Conservation (phyloP, 2,329 filamentous ascomycete genomes). For the Chaetomium strumarium region DNA sequence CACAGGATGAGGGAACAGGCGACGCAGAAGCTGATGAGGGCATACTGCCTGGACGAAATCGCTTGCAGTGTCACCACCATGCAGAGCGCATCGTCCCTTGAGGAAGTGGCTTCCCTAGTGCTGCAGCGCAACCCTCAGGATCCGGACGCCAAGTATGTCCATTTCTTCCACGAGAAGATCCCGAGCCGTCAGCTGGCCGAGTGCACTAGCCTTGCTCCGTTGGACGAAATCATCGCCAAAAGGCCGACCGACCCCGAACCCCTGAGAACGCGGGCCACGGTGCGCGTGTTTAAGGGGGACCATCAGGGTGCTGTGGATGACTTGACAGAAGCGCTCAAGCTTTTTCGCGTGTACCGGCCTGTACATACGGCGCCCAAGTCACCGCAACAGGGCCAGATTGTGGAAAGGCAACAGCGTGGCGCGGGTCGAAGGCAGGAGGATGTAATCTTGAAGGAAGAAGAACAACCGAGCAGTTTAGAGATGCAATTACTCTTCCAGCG, state of each 20-base stretch:
- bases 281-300: constrained; percentile 70
- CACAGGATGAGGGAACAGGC: constrained; percentile 77
- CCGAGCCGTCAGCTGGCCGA: constrained; percentile 67
- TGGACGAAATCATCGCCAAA: constrained; percentile 62
- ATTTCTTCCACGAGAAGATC: constrained; percentile 90
- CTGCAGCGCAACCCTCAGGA: constrained; percentile 63
- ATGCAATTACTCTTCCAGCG: constrained; percentile 72
- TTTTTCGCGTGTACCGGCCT: constrained; percentile 47
- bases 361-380: constrained; percentile 40
- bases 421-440: constrained; percentile 30
- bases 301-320: constrained; percentile 64
- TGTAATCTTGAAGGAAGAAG: constrained; percentile 34
- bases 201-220: constrained; percentile 59
- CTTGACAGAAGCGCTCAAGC: constrained; percentile 58
- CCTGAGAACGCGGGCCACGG: constrained; percentile 66
- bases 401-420: constrained; percentile 28
- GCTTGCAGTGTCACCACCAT: constrained; percentile 77
- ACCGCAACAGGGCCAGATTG: constrained; percentile 43
- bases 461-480: constrained; percentile 71
- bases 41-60: constrained; percentile 77
- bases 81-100: constrained; percentile 71
- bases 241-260: constrained; percentile 60
- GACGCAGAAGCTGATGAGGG: constrained; percentile 68
- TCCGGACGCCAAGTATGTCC: constrained; percentile 75
- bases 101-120: constrained; percentile 69